Evolutionary conservation across 2,329 filamentous ascomycete genomes (phyloP), one percentile per base, ranked within the genome.

Genomic region (Chaetomiaceae sp.): DNA sequence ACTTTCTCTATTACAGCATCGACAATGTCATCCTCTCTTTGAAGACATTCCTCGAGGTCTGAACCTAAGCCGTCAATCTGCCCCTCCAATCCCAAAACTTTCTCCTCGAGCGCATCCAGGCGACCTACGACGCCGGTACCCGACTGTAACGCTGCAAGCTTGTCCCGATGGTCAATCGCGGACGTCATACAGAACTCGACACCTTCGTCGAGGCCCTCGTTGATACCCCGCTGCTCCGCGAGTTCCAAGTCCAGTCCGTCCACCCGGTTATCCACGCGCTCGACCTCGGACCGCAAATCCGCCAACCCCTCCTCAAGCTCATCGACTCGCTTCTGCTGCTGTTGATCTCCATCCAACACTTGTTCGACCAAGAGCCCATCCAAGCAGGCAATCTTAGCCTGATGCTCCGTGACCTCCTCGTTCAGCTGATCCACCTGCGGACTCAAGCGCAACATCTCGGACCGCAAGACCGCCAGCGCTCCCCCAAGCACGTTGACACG

Each of bases 221-320:
- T 51, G n/a, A 44, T 39, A 39, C 45, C 48, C 22, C 39, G 48
- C 31, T 51, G 48, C 31, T 51, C 48, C 39, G 48, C 37, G 39
- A 51, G 12, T 5, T 44, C 48, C 31, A 51, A 23, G 31, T 48
- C 45, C 45, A 48, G 23, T 34, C 36, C 14, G n/a, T 48, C 45
- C 45, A 48, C 34, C 34, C 31, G 45, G 34, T 34, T 22, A 48
- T 48, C 45, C 22, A 48, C 34, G 22, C 45, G 45, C 3, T 23
- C 45, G 12, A 39, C 39, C 23, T 48, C 45, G 14, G 22, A 20
- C 23, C 45, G 45, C 34, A 48, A 22, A 23, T 34, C 45, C 45
- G 36, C 45, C 29, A 48, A 34, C 14, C 39, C 45, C 6, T 22
- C 22, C 34, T 48, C 45, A 48, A 29, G 39, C 23, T 48, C 45